These are phyloP conservation scores for Macrolepiota fuliginosa DNA, from an alignment of 768 basidiomycete genomes.

Conservation along the genomic window DNA sequence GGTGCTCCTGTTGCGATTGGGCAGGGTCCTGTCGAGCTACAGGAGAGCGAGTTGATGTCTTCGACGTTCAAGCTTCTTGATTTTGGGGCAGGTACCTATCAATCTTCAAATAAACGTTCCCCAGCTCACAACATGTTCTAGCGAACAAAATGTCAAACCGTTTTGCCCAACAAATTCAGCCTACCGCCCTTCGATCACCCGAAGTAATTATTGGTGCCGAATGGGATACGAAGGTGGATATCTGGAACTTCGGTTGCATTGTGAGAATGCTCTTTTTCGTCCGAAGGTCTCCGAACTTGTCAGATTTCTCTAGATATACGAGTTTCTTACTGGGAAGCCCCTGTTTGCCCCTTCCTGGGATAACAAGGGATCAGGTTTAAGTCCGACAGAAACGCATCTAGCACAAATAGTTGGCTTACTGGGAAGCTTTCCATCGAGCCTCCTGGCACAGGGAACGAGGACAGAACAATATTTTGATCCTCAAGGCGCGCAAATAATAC, in stretches of 20 bases:
- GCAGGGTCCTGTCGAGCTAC: neutral
- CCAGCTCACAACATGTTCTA: conserved; percentile 12
- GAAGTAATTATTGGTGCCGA: conserved; percentile 19
- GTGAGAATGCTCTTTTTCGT: conserved; percentile 32
- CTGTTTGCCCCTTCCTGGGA: conserved; percentile 4
- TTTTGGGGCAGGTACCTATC: conserved; percentile 14
- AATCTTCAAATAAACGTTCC: neutral
- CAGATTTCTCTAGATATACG: conserved; percentile 16
- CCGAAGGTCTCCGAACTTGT: neutral
- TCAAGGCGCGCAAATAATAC: neutral
- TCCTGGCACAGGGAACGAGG: neutral
- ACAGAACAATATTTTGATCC: neutral
- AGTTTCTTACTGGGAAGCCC: conserved; percentile 13
- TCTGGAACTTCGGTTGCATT: conserved; percentile 79
- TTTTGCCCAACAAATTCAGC: conserved; percentile 79
- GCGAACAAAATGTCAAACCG: conserved; percentile 66
- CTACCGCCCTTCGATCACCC: conserved; percentile 74
- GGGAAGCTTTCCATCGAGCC: neutral
- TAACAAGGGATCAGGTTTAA: neutral
- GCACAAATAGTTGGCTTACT: neutral
- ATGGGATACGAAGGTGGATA: conserved; percentile 79
- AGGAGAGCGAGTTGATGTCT: neutral
- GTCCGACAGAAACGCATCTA: neutral
- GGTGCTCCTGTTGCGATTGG: neutral
- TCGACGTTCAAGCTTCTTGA: conserved; percentile 16